A percentile compares a stretch with the other conserved stretches of the same genome.
Conservation (phyloP, 768 basidiomycete genomes). For the Russula vinacea region DNA sequence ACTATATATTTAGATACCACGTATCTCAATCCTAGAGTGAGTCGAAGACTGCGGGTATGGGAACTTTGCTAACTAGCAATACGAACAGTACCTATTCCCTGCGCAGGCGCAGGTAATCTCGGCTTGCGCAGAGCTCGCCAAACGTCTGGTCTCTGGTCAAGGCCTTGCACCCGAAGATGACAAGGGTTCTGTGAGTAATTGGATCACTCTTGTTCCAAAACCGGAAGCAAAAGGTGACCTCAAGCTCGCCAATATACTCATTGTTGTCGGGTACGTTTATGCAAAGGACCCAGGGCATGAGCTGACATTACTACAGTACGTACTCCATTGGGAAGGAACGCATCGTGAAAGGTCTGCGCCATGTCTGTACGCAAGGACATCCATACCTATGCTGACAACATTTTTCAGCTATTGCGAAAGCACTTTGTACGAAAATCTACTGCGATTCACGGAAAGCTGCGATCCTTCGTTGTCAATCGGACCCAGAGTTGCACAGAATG, state of each 20-base stretch:
- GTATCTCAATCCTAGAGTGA: slow-evolving; percentile 81
- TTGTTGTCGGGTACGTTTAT: slow-evolving; percentile 66
- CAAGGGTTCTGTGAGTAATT: slow-evolving; percentile 47
- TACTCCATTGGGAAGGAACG: slow-evolving; percentile 98
- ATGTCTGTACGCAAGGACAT: neutral
- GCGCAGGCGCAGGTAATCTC: slow-evolving; percentile 92
- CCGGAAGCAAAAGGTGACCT: slow-evolving; percentile 39
- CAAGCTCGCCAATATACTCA: slow-evolving; percentile 45
- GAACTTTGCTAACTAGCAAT: slow-evolving; percentile 1
- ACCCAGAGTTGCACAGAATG: slow-evolving; percentile 74
- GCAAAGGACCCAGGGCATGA: neutral
- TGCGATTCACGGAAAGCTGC: slow-evolving; percentile 82
- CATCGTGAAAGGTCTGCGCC: slow-evolving; percentile 80
- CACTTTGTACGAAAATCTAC: slow-evolving; percentile 78
- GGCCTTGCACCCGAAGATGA: slow-evolving; percentile 33
- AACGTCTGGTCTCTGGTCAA: slow-evolving; percentile 48
- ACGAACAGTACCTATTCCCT: slow-evolving; percentile 82
- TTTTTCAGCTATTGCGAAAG: slow-evolving; percentile 72
- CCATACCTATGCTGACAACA: neutral
- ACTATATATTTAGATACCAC: slow-evolving; percentile 95
- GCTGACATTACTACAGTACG: slow-evolving; percentile 50
- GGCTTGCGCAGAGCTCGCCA: slow-evolving; percentile 84
- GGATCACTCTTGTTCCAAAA: slow-evolving; percentile 42
- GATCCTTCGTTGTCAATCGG: slow-evolving; percentile 80
- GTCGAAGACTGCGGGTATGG: neutral